Base-by-base conservation (phyloP, 352 stramenopile species). In the Thalassiosira allenii region DNA sequence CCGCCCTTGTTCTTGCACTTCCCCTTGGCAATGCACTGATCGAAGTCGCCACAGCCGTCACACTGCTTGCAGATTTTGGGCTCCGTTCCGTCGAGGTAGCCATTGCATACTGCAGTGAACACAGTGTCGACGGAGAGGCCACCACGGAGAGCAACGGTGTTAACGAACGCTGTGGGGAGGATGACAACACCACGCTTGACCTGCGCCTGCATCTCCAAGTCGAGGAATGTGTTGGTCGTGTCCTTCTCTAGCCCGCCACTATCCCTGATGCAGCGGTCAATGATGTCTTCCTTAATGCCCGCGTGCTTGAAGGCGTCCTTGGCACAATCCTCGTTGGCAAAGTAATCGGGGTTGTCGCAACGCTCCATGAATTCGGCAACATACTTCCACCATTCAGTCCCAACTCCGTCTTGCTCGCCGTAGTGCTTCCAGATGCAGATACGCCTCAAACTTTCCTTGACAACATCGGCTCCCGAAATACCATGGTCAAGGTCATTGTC, bases 361-460 rank as follows among this genome's bases (percentile, higher is more conserved):
- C 94, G 89, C 49, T 91, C 83, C 4, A 94, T 91, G 82, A 97
- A 98, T 54, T 97, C 94, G 66, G 95, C 92, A 3, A 98, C 91
- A 75, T 99, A 99, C 69, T 97, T 93, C 96, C 96, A 99, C 95
- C 96, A 99, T 77, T 94, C 92, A 23, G 92, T 66, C 8, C 96
- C 96, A 29, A 98, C 88, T 59, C 96, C 96, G 85, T 95, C 90
- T 1, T 66, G 33, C 61, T 81, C 53, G 17, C 92, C 91, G 71
- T 94, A 93, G 47, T 95, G 54, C 62, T 98, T 94, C 96, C 96
- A 99, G 79, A 99, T 98, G 85, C 96, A 99, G 77, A 97, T 96
- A 65, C 96, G 93, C 29, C 96, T 92, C 69, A 98, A 81, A 75
- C 96, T 90, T 80, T 98, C 96, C 29, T 94, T 87, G 11, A 98